Conservation (phyloP, 306 rosid species). For the Ormosia emarginata region DNA sequence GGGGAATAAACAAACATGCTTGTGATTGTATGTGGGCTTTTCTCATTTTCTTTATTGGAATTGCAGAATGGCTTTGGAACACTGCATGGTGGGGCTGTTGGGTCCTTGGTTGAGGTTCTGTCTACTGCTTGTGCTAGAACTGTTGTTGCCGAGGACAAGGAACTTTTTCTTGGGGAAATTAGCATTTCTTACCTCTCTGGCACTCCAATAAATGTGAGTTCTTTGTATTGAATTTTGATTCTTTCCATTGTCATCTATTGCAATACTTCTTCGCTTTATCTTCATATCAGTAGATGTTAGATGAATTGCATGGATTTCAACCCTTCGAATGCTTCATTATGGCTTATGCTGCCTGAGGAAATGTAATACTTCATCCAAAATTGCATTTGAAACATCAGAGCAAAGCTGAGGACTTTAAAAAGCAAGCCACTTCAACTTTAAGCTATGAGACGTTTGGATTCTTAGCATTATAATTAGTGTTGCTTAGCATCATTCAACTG, state of each 20-base stretch:
- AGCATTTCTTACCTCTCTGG: constrained; percentile 44
- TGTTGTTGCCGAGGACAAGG: constrained; percentile 38
- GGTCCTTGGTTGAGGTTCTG: constrained; percentile 27
- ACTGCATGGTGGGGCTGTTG: constrained; percentile 51
- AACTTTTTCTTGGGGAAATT: constrained; percentile 44
- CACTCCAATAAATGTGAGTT: constrained; percentile 37
- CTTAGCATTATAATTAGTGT: not conserved
- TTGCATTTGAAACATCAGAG: not conserved
- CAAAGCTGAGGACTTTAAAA: not conserved
- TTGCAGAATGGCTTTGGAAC: constrained; percentile 38
- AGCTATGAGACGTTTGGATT: not conserved
- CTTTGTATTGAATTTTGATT: not conserved
- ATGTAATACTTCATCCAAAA: not conserved
- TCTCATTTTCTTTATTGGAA: constrained; percentile 18
- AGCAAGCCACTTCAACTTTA: not conserved
- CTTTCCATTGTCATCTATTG: not conserved
- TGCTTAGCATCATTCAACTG: constrained; percentile 5
- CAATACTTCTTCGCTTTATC: not conserved
- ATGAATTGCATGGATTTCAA: not conserved
- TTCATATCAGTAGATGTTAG: not conserved
- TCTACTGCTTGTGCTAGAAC: constrained; percentile 48
- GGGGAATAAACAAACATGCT: not conserved
- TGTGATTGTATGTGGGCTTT: not conserved
- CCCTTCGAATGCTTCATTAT: not conserved
- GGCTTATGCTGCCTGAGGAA: not conserved